Percentiles rank a stretch among this genome's conserved stretches.
Evolutionary conservation across 352 stramenopile species (phyloP).

Genomic region (Phytophthora kernoviae): DNA sequence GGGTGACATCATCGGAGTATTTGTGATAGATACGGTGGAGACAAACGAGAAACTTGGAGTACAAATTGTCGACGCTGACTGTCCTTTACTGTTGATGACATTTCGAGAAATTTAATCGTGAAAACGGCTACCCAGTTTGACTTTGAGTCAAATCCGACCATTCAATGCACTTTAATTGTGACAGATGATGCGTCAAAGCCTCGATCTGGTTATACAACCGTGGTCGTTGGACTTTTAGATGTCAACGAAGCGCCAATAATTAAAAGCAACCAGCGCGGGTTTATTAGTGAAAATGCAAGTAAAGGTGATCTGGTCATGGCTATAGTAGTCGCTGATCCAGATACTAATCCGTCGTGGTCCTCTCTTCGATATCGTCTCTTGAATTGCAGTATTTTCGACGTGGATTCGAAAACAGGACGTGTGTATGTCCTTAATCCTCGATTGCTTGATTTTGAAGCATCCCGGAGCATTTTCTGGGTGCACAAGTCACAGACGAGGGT

Average conservation of each 20-base stretch:
- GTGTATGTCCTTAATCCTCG: slow-evolving; percentile 14
- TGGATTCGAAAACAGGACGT: slow-evolving; percentile 15
- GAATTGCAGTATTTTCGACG: slow-evolving; percentile 17
- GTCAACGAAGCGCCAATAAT: slow-evolving; percentile 27
- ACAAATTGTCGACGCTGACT: slow-evolving; percentile 9
- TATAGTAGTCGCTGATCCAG: slow-evolving; percentile 12
- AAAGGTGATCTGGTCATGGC: slow-evolving; percentile 17
- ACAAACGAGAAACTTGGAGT: slow-evolving; percentile 9
- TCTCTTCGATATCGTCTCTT: slow-evolving; percentile 20
- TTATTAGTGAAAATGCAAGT: slow-evolving; percentile 17
- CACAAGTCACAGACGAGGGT: slow-evolving; percentile 27
- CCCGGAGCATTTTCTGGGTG: slow-evolving; percentile 10
- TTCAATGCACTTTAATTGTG: slow-evolving; percentile 19
- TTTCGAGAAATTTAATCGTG: slow-evolving; percentile 14
- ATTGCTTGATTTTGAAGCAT: slow-evolving; percentile 25
- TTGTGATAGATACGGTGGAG: slow-evolving; percentile 13
- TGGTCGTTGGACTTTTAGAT: slow-evolving; percentile 18
- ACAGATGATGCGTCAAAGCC: slow-evolving; percentile 15
- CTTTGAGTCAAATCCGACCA: slow-evolving; percentile 14
- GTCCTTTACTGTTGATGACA: slow-evolving; percentile 19
- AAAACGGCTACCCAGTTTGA: slow-evolving; percentile 15
- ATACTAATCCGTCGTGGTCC: slow-evolving; percentile 19
- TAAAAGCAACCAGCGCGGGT: slow-evolving; percentile 15
- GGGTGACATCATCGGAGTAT: slow-evolving; percentile 12
- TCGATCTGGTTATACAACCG: slow-evolving; percentile 18